Percentiles rank a stretch among this genome's conserved stretches.
Conservation (phyloP, 306 rosid genomes). For the Vigna hirtella region DNA sequence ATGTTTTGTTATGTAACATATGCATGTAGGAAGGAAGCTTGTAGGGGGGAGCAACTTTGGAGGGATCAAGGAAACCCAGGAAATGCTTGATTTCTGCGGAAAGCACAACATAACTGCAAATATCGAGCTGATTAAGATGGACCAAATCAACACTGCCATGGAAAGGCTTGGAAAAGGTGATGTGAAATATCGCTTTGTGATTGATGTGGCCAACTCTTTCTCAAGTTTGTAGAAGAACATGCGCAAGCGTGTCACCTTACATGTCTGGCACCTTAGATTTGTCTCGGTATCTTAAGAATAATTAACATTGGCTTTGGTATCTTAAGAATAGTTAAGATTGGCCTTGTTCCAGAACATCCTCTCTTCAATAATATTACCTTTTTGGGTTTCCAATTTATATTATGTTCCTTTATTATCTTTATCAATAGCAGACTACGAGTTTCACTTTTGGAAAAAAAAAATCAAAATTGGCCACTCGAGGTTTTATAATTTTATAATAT, state of each 20-base stretch:
- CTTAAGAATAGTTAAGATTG: neutral
- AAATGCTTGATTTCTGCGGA: slow-evolving; percentile 89
- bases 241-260: too few species aligned
- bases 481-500: neutral
- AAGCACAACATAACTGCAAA: slow-evolving; percentile 75
- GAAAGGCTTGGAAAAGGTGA: slow-evolving; percentile 85
- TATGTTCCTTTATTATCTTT: neutral
- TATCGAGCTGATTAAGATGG: slow-evolving; percentile 76
- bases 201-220: slow-evolving; percentile 76
- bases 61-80: slow-evolving; percentile 93
- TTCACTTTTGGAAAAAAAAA: neutral
- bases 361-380: neutral
- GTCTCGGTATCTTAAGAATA: neutral
- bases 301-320: neutral
- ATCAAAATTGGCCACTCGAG: neutral
- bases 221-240: slow-evolving; percentile 36
- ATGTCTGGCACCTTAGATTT: neutral
- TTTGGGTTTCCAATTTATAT: neutral
- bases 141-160: slow-evolving; percentile 76
- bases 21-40: slow-evolving; percentile 73
- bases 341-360: neutral
- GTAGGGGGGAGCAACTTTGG: slow-evolving; percentile 92
- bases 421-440: neutral
- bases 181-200: slow-evolving; percentile 86
- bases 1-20: slow-evolving; percentile 3